Evolutionary conservation across 2,329 filamentous ascomycete genomes (phyloP), one percentile per base, ranked within the genome.

Genomic region (Fusarium anguioides): DNA sequence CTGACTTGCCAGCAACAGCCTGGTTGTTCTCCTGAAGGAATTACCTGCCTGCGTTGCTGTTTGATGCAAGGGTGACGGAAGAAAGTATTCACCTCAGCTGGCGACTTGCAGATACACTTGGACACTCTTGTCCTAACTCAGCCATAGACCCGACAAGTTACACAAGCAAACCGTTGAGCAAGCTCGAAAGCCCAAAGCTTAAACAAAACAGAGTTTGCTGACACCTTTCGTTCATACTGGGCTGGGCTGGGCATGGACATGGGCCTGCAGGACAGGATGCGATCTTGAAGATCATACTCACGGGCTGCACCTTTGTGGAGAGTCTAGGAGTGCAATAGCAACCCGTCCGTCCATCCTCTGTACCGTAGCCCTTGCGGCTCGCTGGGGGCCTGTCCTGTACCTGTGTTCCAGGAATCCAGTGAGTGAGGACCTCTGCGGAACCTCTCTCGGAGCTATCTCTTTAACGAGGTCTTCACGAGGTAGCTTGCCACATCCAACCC

Each of bases 371-470:
- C 53, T 59, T 49, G 40, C 24, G 50, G 39, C 59, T 60, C 47
- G 46, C 59, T 60, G 50, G 46, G 51, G 45, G 49, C 51, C 24
- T 55, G 21, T 42, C 23, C 33, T 23, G 17, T 18, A 26, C 6
- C 27, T 57, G 31, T 29, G 26, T 48, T 14, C 35, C 24, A 6
- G 24, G 4, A 47, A n/a, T n/a, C n/a, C n/a, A n/a, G n/a, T n/a
- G n/a, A n/a, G 20, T 55, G 47, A 58, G 49, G 33, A 54, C 33
- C 45, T 51, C 45, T 18, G 40, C 47, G 49, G 29, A 60, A 36
- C 45, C 17, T 67, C 53, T 58, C 46, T 72, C 66, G 70, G 70
- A 59, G 44, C 64, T 58, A 64, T 60, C 49, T 35, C 35, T 41
- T 50, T 41, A 47, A 60, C 52, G 31, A 57, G 47, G 45, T 23